Conservation (phyloP, 352 stramenopile species). For the Phytophthora pisi region DNA sequence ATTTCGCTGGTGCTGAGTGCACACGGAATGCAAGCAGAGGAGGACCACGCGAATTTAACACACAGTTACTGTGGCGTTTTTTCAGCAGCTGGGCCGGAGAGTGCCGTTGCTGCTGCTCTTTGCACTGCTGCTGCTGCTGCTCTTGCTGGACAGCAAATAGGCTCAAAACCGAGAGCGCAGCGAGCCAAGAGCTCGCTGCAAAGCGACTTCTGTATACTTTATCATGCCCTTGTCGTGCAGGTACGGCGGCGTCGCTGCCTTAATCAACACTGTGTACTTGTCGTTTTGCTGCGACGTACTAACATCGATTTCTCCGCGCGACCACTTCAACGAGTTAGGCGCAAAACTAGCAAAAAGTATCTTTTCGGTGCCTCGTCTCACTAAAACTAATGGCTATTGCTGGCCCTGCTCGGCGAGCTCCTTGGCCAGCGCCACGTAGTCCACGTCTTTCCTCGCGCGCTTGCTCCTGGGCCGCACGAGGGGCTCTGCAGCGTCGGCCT, state of each 20-base stretch:
- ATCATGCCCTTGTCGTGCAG: too few species aligned
- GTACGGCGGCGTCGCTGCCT: too few species aligned
- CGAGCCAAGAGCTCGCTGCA: too few species aligned
- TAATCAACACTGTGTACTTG: too few species aligned
- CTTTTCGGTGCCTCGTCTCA: conserved; percentile 14
- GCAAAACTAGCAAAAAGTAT: conserved; percentile 14
- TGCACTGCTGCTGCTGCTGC: too few species aligned
- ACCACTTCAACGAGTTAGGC: neutral
- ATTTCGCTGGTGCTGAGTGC: conserved; percentile 6
- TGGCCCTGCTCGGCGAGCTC: conserved; percentile 43
- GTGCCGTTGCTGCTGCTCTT: neutral
- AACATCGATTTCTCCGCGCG: neutral
- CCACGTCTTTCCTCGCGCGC: conserved; percentile 59
- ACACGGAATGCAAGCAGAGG: too few species aligned
- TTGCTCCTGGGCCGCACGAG: conserved; percentile 46
- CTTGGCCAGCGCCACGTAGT: conserved; percentile 73
- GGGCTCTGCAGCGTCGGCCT: conserved; percentile 8
- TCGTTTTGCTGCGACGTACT: neutral
- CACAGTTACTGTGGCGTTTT: neutral
- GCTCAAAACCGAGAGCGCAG: too few species aligned
- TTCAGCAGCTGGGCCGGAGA: neutral
- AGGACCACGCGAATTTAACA: neutral
- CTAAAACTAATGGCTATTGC: conserved; percentile 10
- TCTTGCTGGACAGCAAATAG: too few species aligned
- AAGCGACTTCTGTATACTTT: too few species aligned